Conservation (phyloP, 495 filamentous ascomycete species). For the Corynascus novoguineensis region DNA sequence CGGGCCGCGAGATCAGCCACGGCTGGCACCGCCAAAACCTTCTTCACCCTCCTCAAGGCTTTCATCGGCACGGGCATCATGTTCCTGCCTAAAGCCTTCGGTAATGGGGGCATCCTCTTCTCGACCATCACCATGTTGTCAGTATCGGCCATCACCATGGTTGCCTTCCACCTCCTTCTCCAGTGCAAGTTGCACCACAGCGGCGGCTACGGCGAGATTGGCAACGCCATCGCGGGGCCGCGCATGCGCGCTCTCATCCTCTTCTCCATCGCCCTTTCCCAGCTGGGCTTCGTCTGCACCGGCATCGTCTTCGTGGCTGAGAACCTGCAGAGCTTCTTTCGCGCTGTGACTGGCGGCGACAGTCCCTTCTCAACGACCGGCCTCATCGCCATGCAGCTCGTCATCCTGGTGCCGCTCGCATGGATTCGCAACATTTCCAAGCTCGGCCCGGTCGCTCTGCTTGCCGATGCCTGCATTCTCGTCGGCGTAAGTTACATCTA, state of each 20-base stretch:
- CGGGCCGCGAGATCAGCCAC: conserved; percentile 39
- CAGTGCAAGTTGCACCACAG: conserved; percentile 48
- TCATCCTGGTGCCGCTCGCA: conserved; percentile 52
- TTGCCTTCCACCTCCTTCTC: conserved; percentile 61
- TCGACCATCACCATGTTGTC: conserved; percentile 53
- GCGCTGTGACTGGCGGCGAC: conserved; percentile 42
- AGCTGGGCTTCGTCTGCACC: conserved; percentile 62
- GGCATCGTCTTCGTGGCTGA: conserved; percentile 63
- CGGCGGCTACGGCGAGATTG: conserved; percentile 60
- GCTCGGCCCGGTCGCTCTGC: conserved; percentile 52
- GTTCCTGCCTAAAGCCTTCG: conserved; percentile 64
- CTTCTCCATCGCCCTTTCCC: conserved; percentile 56
- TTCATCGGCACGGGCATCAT: conserved; percentile 64
- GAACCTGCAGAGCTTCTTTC: conserved; percentile 53
- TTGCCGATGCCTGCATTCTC: conserved; percentile 59
- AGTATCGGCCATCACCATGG: conserved; percentile 50
- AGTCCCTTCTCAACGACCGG: conserved; percentile 39
- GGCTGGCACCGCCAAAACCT: conserved; percentile 56
- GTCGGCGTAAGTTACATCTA: conserved; percentile 61
- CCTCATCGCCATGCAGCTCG: conserved; percentile 52
- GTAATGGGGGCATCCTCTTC: conserved; percentile 63
- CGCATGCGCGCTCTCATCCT: conserved; percentile 51
- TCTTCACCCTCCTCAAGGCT: conserved; percentile 63
- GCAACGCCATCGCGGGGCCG: conserved; percentile 47
- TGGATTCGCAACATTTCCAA: conserved; percentile 62